These are phyloP conservation scores for Gracilariopsis chorda DNA, from an alignment of 23 red algal genomes.

Conservation along the genomic window DNA sequence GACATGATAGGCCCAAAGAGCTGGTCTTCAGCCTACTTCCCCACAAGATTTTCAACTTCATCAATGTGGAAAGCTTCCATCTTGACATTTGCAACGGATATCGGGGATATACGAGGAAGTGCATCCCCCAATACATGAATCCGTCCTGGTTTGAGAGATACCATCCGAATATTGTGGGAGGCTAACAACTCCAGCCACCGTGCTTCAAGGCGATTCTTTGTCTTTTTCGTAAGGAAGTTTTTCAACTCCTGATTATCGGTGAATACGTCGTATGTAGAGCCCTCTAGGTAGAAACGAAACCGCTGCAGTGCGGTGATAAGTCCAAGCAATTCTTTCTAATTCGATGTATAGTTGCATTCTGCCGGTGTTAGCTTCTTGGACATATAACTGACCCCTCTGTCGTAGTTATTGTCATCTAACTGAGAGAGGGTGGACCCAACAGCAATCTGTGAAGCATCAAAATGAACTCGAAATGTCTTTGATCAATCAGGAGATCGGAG, in stretches of 20 bases:
- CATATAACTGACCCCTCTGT: neutral
- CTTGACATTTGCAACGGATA: neutral
- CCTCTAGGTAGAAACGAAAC: constrained; percentile 23
- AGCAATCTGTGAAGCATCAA: neutral
- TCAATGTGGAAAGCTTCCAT: neutral
- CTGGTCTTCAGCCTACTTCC: neutral
- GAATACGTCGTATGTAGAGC: constrained; percentile 5
- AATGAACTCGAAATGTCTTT: constrained; percentile 12
- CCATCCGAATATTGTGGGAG: neutral
- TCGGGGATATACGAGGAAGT: neutral
- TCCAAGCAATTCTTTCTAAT: constrained; percentile 11
- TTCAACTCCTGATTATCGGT: constrained; percentile 35
- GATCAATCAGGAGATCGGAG: neutral
- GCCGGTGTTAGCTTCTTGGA: constrained; percentile 7
- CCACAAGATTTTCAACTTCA: neutral
- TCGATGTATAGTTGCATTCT: constrained; percentile 9
- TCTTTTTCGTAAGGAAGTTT: neutral
- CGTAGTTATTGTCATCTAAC: neutral
- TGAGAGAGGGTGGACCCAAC: neutral
- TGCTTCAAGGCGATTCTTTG: neutral
- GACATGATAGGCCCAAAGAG: neutral
- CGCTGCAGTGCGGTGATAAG: neutral
- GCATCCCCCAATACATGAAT: constrained; percentile 34
- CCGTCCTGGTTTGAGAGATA: neutral
- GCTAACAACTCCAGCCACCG: neutral